Conservation (phyloP, 2,329 filamentous ascomycete species). For the Tolypocladium paradoxum region DNA sequence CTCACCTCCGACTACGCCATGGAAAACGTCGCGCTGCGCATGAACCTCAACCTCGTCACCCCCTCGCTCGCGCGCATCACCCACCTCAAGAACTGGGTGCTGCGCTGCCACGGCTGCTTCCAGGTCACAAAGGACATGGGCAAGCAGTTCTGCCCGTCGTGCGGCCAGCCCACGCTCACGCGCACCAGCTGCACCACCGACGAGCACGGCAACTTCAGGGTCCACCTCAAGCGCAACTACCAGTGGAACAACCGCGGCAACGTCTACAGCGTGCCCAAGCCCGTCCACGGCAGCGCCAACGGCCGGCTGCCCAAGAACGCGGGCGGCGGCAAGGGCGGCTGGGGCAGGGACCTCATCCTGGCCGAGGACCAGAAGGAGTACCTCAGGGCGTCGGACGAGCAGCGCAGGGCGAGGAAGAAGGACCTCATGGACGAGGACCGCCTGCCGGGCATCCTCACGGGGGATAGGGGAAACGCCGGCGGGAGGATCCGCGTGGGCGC, state of each 20-base stretch:
- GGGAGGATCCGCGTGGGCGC: conserved; percentile 73
- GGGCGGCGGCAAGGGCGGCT: conserved; percentile 78
- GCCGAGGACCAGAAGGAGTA: conserved; percentile 97
- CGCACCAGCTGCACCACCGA: conserved; percentile 81
- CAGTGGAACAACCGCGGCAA: conserved; percentile 94
- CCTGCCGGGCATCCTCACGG: conserved; percentile 73
- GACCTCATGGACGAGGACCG: conserved; percentile 96
- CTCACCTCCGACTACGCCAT: conserved; percentile 95
- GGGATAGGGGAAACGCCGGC: conserved; percentile 51
- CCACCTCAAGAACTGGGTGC: conserved; percentile 76
- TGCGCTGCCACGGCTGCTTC: conserved; percentile 93
- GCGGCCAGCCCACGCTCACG: conserved; percentile 78
- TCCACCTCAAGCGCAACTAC: conserved; percentile 90
- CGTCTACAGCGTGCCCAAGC: conserved; percentile 86
- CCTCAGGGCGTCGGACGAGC: conserved; percentile 48
- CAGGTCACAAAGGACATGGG: conserved; percentile 69
- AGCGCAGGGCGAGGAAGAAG: conserved; percentile 57
- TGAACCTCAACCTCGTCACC: conserved; percentile 85
- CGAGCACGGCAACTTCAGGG: conserved; percentile 64
- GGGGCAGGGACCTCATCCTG: conserved; percentile 75
- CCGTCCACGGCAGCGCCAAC: conserved; percentile 67
- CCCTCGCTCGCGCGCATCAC: conserved; percentile 69
- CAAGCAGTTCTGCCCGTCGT: conserved; percentile 87
- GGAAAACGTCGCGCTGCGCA: conserved; percentile 91
- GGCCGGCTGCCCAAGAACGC: conserved; percentile 59